These are phyloP conservation scores for Pisolithus albus DNA, from an alignment of 768 basidiomycete species.

Conservation along the genomic window DNA sequence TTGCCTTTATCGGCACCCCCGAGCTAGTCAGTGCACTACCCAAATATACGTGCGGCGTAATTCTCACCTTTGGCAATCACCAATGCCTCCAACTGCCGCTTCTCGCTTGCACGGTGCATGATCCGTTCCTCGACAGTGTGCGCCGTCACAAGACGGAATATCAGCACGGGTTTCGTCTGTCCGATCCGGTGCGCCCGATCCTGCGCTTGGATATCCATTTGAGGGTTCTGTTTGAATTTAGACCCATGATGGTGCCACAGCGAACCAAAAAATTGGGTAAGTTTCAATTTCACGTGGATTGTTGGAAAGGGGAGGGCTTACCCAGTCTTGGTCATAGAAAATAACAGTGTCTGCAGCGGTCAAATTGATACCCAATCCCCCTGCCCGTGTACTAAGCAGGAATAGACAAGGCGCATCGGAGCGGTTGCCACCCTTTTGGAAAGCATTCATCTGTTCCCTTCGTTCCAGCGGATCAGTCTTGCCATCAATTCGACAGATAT, in stretches of 20 bases:
- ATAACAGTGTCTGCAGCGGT: slow-evolving; percentile 51
- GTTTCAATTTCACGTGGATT: too few relatives aligned
- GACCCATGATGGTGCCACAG: not conserved
- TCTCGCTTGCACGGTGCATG: slow-evolving; percentile 80
- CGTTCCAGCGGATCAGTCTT: slow-evolving; percentile 73
- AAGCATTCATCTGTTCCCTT: slow-evolving; percentile 76
- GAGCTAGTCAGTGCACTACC: not conserved
- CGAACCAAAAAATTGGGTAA: not conserved
- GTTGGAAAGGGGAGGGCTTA: not conserved
- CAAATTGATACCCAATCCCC: slow-evolving; percentile 93
- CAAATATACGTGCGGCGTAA: not conserved
- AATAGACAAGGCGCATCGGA: slow-evolving; percentile 67
- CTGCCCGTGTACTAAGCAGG: slow-evolving; percentile 89
- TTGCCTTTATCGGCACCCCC: slow-evolving; percentile 43
- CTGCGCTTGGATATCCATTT: slow-evolving; percentile 95
- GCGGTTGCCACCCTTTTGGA: slow-evolving; percentile 65
- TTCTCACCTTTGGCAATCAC: slow-evolving; percentile 83
- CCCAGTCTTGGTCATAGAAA: slow-evolving; percentile 21
- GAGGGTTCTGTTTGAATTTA: slow-evolving; percentile 74
- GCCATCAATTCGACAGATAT: slow-evolving; percentile 89
- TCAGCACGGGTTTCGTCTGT: slow-evolving; percentile 83
- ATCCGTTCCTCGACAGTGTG: slow-evolving; percentile 92
- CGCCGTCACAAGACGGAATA: slow-evolving; percentile 80
- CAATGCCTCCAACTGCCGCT: slow-evolving; percentile 85
- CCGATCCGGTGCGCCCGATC: slow-evolving; percentile 96